Evolutionary conservation across 2,329 filamentous ascomycete genomes (phyloP).

Genomic region (Colletotrichum plurivorum): DNA sequence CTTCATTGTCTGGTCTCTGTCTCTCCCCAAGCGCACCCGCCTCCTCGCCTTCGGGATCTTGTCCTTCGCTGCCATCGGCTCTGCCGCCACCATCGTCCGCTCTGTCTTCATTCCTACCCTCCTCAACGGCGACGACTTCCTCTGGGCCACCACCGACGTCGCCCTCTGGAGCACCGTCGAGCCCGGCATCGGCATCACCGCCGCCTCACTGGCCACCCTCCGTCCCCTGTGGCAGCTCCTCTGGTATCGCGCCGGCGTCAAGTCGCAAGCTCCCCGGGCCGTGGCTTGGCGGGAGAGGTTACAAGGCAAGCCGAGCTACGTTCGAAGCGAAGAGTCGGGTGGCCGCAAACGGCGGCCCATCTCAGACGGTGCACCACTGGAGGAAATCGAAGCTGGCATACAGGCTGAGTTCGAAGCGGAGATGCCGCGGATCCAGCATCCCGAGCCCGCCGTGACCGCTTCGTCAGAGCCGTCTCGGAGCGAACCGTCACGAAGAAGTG

Average conservation of each 20-base stretch:
- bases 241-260: slow-evolving; percentile 22
- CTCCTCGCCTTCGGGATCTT: slow-evolving; percentile 51
- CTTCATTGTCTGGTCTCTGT: slow-evolving; percentile 56
- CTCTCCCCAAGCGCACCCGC: slow-evolving; percentile 56
- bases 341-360: slow-evolving; percentile 2
- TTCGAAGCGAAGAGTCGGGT: slow-evolving; percentile 24
- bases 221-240: slow-evolving; percentile 49
- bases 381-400: slow-evolving; percentile 1
- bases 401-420: slow-evolving; percentile 6
- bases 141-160: slow-evolving; percentile 59
- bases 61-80: slow-evolving; percentile 51
- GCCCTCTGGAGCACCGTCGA: slow-evolving; percentile 63
- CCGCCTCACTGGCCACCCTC: slow-evolving; percentile 56
- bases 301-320: slow-evolving; percentile 31
- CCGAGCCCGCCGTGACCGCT: slow-evolving; percentile 8
- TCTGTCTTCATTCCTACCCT: slow-evolving; percentile 57
- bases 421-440: slow-evolving; percentile 7
- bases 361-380: slow-evolving; percentile 1
- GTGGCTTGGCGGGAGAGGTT: slow-evolving; percentile 27
- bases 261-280: slow-evolving; percentile 20
- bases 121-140: slow-evolving; percentile 55
- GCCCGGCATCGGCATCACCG: slow-evolving; percentile 57
- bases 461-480: neutral
- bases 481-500: slow-evolving; percentile 16
- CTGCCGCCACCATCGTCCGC: slow-evolving; percentile 58